Evolutionary conservation across 2,329 filamentous ascomycete species (phyloP), one percentile per base, ranked within the genome.

Genomic region (Colletotrichum chrysophilum): DNA sequence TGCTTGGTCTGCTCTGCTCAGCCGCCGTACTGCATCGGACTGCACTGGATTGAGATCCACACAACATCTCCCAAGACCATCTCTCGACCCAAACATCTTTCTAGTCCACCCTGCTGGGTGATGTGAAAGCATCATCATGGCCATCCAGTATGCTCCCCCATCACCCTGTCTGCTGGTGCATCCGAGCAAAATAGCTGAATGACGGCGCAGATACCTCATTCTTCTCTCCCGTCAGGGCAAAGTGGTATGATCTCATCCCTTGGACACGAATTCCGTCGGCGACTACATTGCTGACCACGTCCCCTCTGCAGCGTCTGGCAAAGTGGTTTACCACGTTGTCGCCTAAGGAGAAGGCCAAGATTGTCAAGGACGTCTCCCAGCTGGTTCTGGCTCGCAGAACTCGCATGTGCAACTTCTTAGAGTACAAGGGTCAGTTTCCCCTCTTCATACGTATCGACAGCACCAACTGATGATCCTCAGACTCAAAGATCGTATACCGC

Each of bases 251-350:
- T 61, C 14, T 14, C 30, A 34, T 30, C 18, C 48, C 30, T n/a
- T 7, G 8, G 10, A 32, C 4, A 52, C 8, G n/a, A 69, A 28
- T 7, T 16, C 34, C 34, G 43, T 74, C 43, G 28, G 55, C 16
- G 13, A 21, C 8, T 3, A 30, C 13, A 21, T 30, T 34, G 24
- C 65, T 77, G 55, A 72, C 62, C 30, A 13, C 10, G 21, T 30
- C 34, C 28, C 18, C 64, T 79, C 75, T 78, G 72, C 87, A 99
- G 97, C 96, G 97, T 84, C 93, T 99, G 72, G 97, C 97, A 80
- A 99, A 99, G 89, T 99, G 97, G 97, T 99, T 99, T 88, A 98
- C 96, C 71, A 99, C 97, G 18, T 91, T 99, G 78, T 98, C 96
- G 43, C 97, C 97, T 78, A 98, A 94, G 87, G 97, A 99, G 84